These are phyloP conservation scores for Microstroma glucosiphilum DNA, from an alignment of 1,284 basidiomycete genomes.

Conservation along the genomic window DNA sequence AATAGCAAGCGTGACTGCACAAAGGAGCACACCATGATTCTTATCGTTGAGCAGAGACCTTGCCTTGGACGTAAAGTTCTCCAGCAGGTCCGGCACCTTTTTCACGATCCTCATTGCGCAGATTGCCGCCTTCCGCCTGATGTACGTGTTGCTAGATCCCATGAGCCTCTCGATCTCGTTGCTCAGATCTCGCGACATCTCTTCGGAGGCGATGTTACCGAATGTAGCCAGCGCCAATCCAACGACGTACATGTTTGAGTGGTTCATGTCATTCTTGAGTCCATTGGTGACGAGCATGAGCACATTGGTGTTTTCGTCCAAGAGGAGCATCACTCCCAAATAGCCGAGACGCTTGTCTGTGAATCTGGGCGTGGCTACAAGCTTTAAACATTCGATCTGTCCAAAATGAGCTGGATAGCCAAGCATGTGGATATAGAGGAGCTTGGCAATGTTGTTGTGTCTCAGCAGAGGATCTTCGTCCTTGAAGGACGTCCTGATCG, in stretches of 20 bases:
- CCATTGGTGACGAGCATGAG: constrained; percentile 96
- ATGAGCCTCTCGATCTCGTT: constrained; percentile 90
- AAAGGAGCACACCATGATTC: constrained; percentile 91
- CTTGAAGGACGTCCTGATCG: constrained; percentile 93
- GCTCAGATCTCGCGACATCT: constrained; percentile 48
- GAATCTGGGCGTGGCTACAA: constrained; percentile 95
- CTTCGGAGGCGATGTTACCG: constrained; percentile 93
- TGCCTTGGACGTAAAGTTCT: constrained; percentile 83
- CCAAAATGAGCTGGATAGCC: constrained; percentile 98
- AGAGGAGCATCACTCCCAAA: constrained; percentile 90
- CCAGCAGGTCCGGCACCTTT: constrained; percentile 90
- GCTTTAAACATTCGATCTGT: constrained; percentile 98
- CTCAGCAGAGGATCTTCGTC: constrained; percentile 75
- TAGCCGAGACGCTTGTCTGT: constrained; percentile 95
- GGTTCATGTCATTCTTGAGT: constrained; percentile 99
- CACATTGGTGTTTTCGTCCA: constrained; percentile 98
- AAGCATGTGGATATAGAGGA: constrained; percentile 99
- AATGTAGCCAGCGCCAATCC: constrained; percentile 96
- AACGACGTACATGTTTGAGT: constrained; percentile 98
- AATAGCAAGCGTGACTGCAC: constrained; percentile 86
- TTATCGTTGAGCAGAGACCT: constrained; percentile 88
- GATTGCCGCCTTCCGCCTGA: constrained; percentile 96
- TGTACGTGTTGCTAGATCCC: constrained; percentile 96
- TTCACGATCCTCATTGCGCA: constrained; percentile 87
- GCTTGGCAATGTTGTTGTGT: constrained; percentile 95